Base-by-base conservation (phyloP, 495 filamentous ascomycete species). In the Sabuloglossum arenarium region DNA sequence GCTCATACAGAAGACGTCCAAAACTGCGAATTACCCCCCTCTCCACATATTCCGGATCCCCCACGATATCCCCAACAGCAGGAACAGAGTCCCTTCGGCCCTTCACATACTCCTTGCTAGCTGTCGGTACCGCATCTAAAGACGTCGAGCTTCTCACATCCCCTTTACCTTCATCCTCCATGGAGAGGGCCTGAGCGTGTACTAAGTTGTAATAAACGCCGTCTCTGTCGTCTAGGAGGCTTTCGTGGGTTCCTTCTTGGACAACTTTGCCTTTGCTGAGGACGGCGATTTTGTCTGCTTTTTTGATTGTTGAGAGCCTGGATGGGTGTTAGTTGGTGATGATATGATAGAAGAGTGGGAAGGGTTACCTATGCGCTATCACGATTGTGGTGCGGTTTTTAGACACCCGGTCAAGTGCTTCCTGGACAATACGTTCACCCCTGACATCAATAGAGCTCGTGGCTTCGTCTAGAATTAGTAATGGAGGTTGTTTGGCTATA, bases 391-490 rank as follows among this genome's bases (percentile, higher is more conserved):
- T 81, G n/a, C 78, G 65, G 32, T 72, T 69, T 43, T 69, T 67
- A 0, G 74, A 66, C 5, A 79, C 46, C 68, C 59, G 69, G 50
- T 80, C 76, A 19, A 82, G 60, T 0, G 78, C 74, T 6, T 68
- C 69, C 59, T 80, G 77, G 4, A 82, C 77, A 25, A 79, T 66
- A 24, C 0, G 71, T 69, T 91, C 85, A 19, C 76, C 78, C 66
- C 85, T 76, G 11, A 80, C 73, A 63, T 98, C 91, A 14, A 98
- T 67, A 29, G 79, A 81, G 27, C 79, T 84, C 0, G 91, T 96
- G 2, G 88, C 84, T 66, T 96, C 91, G 58, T 98, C 91, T 11
- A 96, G 66, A 0, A 98, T 75, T 19, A 96, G 64, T 5, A 94
- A 65, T 34, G 72, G 70, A 0, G 87, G 87, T 23, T 72, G 66